Evolutionary conservation across 164 flowering plant species (phyloP), one percentile per base, ranked within the genome.

Genomic region (Cinnamomum micranthum): DNA sequence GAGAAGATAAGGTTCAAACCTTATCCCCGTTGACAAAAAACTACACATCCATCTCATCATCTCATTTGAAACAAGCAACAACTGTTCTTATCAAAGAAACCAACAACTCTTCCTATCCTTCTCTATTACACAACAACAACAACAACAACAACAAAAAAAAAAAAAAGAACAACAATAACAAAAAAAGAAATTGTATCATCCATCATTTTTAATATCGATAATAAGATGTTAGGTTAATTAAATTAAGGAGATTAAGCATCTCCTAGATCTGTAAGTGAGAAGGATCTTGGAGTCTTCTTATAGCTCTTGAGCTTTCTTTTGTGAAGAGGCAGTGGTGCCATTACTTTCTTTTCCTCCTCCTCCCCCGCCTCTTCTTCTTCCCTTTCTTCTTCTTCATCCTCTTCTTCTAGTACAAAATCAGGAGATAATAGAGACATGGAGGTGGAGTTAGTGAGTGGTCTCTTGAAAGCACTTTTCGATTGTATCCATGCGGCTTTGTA

Each of bases 391-490:
- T 41, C 47, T 41, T 41, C 47, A 7, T 41, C 10, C 4, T 41
- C 47, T 41, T 41, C 47, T 41, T 41, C 47, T 41, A 41, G 10
- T 25, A 31, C 33, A 7, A 71, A 20, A 17, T 14, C 69, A 62
- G 89, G 91, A 87, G 86, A 81, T 10, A 88, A 88, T 24, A 75
- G 47, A 9, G 47, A 41, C 47, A 41, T 41, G 10, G 47, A 41
- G 2, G 47, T 41, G 47, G 47, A 41, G 47, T 41, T 76, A 1
- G 81, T 84, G 0, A 69, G 35, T 76, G 82, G 79, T 51, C 76
- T 66, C 76, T 84, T 82, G 79, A 84, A 83, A 2, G 82, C 76
- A 3, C 78, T 77, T 64, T 72, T 82, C 1, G 78, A 51, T 9
- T 41, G 47, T 7, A 41, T 41, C 84, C 82, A 84, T 2, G 51